Evolutionary conservation across 179 eudicot genomes (phyloP).

Genomic region (Beta corolliflora): DNA sequence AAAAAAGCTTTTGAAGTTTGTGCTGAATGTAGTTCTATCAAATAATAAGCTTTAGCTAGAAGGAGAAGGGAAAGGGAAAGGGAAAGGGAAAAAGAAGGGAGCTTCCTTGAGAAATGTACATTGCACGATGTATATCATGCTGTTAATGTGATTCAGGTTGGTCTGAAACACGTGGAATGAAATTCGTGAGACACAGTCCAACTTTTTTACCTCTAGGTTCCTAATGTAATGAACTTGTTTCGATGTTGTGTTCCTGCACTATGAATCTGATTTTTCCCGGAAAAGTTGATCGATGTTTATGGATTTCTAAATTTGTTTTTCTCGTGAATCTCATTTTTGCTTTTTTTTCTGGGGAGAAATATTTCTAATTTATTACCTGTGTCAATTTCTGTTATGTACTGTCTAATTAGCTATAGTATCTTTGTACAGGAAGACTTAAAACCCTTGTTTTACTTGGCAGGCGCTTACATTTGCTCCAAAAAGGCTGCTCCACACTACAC

Average conservation of each 20-base stretch:
- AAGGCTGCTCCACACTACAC: slow-evolving; percentile 31
- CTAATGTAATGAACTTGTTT: neutral
- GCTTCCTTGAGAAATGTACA: slow-evolving; percentile 7
- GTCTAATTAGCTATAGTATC: neutral
- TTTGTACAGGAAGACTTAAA: slow-evolving; percentile 21
- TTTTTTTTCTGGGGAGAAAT: neutral
- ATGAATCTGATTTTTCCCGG: neutral
- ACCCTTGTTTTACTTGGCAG: slow-evolving; percentile 30
- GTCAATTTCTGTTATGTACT: neutral
- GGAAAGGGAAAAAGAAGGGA: too few species aligned
- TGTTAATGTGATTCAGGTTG: neutral
- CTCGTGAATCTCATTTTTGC: neutral
- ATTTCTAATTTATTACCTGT: neutral
- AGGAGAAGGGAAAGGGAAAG: too few species aligned
- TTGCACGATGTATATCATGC: neutral
- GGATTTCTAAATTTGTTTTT: neutral
- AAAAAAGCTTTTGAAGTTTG: neutral
- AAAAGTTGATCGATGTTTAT: neutral
- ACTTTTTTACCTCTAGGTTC: neutral
- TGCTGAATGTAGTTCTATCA: neutral
- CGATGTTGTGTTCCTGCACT: neutral
- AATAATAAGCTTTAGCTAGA: neutral
- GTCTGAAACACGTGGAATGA: neutral
- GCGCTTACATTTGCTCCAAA: slow-evolving; percentile 35
- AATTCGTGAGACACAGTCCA: too few species aligned